These are phyloP conservation scores for Themeda triandra DNA, from an alignment of 176 grass and related monocot species.

Conservation along the genomic window DNA sequence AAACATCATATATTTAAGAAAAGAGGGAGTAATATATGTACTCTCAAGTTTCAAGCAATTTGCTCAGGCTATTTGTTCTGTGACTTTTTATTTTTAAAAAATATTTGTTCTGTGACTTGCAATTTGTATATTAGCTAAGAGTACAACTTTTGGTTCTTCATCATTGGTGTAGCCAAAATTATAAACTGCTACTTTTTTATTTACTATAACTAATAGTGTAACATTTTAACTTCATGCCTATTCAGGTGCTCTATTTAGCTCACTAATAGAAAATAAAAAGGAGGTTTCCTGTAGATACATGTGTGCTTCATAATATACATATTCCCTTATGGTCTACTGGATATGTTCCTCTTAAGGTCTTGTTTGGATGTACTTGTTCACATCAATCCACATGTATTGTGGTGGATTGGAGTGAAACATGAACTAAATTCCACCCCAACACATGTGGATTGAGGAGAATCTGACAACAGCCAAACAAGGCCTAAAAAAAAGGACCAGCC, in stretches of 20 bases:
- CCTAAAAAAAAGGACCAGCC: neutral
- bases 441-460: no score
- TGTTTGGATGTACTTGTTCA: no score
- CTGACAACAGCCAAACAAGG: no score
- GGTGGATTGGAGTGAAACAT: no score
- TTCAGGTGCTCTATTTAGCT: neutral
- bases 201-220: neutral
- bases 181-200: neutral
- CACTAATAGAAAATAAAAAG: neutral
- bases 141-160: neutral
- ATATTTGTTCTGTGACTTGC: no score
- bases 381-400: no score
- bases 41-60: neutral
- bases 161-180: neutral
- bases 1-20: neutral
- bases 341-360: slow-evolving; percentile 1
- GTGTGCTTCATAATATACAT: neutral
- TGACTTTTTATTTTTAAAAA: no score
- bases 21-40: neutral
- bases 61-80: neutral
- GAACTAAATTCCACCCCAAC: no score
- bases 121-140: neutral
- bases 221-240: neutral
- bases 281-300: neutral
- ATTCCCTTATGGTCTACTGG: neutral